Base-by-base conservation (phyloP, 345 rosid genomes). In the Bretschneidera sinensis region DNA sequence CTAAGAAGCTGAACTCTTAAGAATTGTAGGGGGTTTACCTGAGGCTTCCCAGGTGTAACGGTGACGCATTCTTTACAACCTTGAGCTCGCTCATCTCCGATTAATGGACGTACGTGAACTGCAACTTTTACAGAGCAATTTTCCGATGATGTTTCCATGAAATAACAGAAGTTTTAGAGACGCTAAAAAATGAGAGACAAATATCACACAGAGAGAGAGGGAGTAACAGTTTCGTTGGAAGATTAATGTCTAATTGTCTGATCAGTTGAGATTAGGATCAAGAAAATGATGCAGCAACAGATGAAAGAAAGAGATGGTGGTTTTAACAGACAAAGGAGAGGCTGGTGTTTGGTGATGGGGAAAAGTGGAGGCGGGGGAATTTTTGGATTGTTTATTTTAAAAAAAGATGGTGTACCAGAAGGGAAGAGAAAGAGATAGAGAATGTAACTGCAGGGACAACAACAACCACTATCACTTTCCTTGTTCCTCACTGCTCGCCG, bases 1-100 rank as follows among this genome's bases (percentile, higher is more conserved):
- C 1, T 39, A 5, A 39, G 10, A 13, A 14, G 16, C 15, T 39
- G 45, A 39, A 39, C 10, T 39, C 9, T n/a, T 39, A 39, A 39
- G 45, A 39, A 39, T 7, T 14, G 15, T 11, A 39, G 6, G 45
- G 45, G 16, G 45, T 50, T 64, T 22, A 86, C 96, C 96, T 88
- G 96, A 78, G 92, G 90, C 71, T 80, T 84, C 53, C 84, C 74
- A 33, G 85, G 69, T 28, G 83, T 73, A 25, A 84, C 83, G 24
- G 79, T 67, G 57, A 85, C 96, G 51, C 92, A 88, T 74, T 86
- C 96, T 57, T 75, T 77, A 63, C 92, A 88, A 9, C 96, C 88
- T 59, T 82, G 96, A 73, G 70, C 53, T 10, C 82, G 74, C 55
- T 88, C 96, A 22, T 88, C 92, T 55, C 70, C 85, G 66, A 88